Conservation (phyloP, 2,329 filamentous ascomycete genomes). For the Periconia sp. region DNA sequence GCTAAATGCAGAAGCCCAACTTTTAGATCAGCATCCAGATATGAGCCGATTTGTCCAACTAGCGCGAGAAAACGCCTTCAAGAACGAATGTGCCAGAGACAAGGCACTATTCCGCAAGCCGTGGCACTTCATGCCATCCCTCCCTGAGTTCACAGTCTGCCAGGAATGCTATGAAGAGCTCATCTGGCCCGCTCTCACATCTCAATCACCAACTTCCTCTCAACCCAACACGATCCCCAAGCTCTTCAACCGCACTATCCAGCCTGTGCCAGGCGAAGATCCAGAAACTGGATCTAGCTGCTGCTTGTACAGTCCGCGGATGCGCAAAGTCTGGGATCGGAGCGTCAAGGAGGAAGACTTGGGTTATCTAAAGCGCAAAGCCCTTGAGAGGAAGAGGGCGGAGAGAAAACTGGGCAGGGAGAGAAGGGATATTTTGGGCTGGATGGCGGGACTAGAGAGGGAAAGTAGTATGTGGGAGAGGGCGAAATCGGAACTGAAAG, state of each 20-base stretch:
- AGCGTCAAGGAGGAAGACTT: slow-evolving; percentile 72
- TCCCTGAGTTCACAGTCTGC: slow-evolving; percentile 83
- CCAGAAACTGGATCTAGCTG: slow-evolving; percentile 59
- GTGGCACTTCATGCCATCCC: slow-evolving; percentile 79
- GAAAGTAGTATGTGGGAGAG: slow-evolving; percentile 31
- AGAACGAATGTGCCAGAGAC: slow-evolving; percentile 68
- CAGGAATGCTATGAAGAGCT: slow-evolving; percentile 84
- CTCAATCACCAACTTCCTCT: not conserved
- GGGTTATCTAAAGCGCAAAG: slow-evolving; percentile 65
- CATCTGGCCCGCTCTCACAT: slow-evolving; percentile 70
- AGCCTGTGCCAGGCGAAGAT: slow-evolving; percentile 60
- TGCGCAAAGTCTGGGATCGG: slow-evolving; percentile 74
- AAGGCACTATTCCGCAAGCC: slow-evolving; percentile 64
- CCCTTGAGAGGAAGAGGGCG: slow-evolving; percentile 56
- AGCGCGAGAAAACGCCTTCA: slow-evolving; percentile 56
- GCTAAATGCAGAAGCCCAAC: slow-evolving; percentile 54
- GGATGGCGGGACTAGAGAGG: slow-evolving; percentile 29
- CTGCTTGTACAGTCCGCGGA: slow-evolving; percentile 80
- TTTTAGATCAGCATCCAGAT: slow-evolving; percentile 53
- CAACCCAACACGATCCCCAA: slow-evolving; percentile 37
- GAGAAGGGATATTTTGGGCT: slow-evolving; percentile 40
- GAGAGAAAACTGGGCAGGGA: slow-evolving; percentile 52
- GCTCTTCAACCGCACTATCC: slow-evolving; percentile 60
- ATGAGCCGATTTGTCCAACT: slow-evolving; percentile 68
- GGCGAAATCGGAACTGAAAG: slow-evolving; percentile 30